phyloP scores from a whole-genome alignment of 768 basidiomycete genomes.

The Amanita exitialis region DNA sequence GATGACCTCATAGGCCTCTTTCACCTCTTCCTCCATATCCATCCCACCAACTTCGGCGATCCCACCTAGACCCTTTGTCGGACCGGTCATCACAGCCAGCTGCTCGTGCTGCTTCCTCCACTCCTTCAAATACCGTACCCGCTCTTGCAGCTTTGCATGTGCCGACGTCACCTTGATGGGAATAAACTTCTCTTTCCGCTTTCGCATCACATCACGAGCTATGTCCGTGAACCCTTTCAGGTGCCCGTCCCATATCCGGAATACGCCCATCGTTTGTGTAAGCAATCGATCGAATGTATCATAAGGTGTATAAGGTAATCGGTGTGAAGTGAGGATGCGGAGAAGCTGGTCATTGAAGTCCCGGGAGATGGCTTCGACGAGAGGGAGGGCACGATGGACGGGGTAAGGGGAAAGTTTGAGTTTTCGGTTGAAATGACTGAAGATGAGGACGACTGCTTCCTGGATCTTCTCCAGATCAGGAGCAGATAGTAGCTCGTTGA shows the following conservation, averaged over 20 bases:
- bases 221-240: slow-evolving; percentile 92
- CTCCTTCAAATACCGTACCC: slow-evolving; percentile 75
- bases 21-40: slow-evolving; percentile 98
- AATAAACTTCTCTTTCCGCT: slow-evolving; percentile 87
- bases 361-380: slow-evolving; percentile 95
- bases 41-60: slow-evolving; percentile 71
- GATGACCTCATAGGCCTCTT: slow-evolving; percentile 93
- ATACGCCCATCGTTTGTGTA: slow-evolving; percentile 63
- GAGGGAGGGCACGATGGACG: slow-evolving; percentile 88
- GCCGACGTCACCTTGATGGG: slow-evolving; percentile 92
- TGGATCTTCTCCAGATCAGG: slow-evolving; percentile 95
- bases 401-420: slow-evolving; percentile 95
- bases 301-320: slow-evolving; percentile 90
- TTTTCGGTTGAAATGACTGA: slow-evolving; percentile 91
- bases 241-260: slow-evolving; percentile 80
- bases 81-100: slow-evolving; percentile 93
- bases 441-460: slow-evolving; percentile 80
- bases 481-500: slow-evolving; percentile 93
- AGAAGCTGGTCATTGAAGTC: slow-evolving; percentile 96
- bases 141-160: slow-evolving; percentile 85
- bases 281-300: slow-evolving; percentile 88
- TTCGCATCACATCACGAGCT: slow-evolving; percentile 85
- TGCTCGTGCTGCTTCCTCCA: slow-evolving; percentile 98
- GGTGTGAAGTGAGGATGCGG: slow-evolving; percentile 82
- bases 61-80: slow-evolving; percentile 71